Percentiles rank a stretch among this genome's conserved stretches.
These are phyloP conservation scores for Cyberlindnera mrakii DNA, from an alignment of 805 yeast species.

Conservation along the genomic window DNA sequence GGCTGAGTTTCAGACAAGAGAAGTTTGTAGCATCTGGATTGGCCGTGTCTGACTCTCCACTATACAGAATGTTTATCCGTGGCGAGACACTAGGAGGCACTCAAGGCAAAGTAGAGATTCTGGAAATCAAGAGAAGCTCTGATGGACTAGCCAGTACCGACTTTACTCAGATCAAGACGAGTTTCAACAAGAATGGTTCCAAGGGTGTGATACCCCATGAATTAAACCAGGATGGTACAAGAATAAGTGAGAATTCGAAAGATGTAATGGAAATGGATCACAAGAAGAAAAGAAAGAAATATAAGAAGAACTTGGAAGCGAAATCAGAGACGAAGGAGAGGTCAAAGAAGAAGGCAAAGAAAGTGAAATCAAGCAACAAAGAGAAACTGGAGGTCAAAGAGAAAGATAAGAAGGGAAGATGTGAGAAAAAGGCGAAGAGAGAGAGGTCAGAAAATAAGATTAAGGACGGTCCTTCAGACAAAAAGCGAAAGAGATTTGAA, in stretches of 20 bases:
- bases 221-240: neutral
- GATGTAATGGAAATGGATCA: constrained; percentile 17
- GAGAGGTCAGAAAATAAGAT: constrained; percentile 24
- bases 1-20: constrained; percentile 49
- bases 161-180: constrained; percentile 11
- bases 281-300: constrained; percentile 11
- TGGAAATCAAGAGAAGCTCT: constrained; percentile 1
- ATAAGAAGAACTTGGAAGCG: constrained; percentile 15
- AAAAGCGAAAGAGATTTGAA: constrained; percentile 17
- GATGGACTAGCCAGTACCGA: constrained; percentile 1
- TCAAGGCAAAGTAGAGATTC: constrained; percentile 33
- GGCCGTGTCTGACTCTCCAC: constrained; percentile 55
- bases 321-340: constrained; percentile 16
- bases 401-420: constrained; percentile 12
- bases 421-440: constrained; percentile 11
- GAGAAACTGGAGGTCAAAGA: constrained; percentile 22
- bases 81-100: constrained; percentile 87
- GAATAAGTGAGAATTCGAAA: constrained; percentile 8
- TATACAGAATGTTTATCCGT: constrained; percentile 79
- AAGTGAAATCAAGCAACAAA: constrained; percentile 18
- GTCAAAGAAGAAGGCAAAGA: constrained; percentile 19
- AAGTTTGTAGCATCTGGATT: constrained; percentile 41
- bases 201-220: neutral
- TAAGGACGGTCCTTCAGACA: constrained; percentile 15
- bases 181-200: constrained; percentile 2